A percentile compares a stretch with the other conserved stretches of the same genome.
Evolutionary conservation across 2,329 filamentous ascomycete genomes (phyloP).

Genomic region (Thermomyces lanuginosus): DNA sequence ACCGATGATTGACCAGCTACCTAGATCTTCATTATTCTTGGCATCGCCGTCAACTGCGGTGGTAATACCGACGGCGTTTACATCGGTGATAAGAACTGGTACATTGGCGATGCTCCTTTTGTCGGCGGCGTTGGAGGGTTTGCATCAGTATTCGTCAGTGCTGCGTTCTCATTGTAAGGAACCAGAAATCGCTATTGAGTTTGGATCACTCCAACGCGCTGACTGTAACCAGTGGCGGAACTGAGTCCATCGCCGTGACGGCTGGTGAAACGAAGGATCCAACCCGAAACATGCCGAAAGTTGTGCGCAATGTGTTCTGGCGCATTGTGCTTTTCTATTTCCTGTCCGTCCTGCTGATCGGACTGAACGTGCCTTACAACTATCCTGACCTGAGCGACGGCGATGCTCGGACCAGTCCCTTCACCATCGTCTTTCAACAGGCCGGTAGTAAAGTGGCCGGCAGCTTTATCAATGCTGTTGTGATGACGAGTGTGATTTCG

Average conservation of each 20-base stretch:
- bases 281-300: slow-evolving; percentile 42
- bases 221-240: slow-evolving; percentile 32
- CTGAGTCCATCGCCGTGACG: slow-evolving; percentile 49
- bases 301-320: slow-evolving; percentile 51
- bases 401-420: slow-evolving; percentile 34
- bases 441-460: slow-evolving; percentile 40
- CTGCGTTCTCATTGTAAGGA: slow-evolving; percentile 41
- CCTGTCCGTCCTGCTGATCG: slow-evolving; percentile 37
- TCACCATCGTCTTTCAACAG: slow-evolving; percentile 46
- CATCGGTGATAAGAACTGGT: slow-evolving; percentile 44
- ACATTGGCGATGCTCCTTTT: slow-evolving; percentile 45
- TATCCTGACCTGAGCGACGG: slow-evolving; percentile 31
- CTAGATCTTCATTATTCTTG: slow-evolving; percentile 46
- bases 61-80: slow-evolving; percentile 39
- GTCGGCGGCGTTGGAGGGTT: slow-evolving; percentile 50
- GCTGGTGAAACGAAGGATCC: slow-evolving; percentile 51
- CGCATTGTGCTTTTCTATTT: slow-evolving; percentile 42
- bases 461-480: slow-evolving; percentile 45
- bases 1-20: background rate
- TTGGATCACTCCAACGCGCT: slow-evolving; percentile 2
- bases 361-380: slow-evolving; percentile 44
- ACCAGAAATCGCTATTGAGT: background rate
- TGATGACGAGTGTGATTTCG: slow-evolving; percentile 42
- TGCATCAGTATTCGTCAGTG: slow-evolving; percentile 46
- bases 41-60: slow-evolving; percentile 44